phyloP scores from a whole-genome alignment of 108 stramenopile species.

The Parmales sp. region DNA sequence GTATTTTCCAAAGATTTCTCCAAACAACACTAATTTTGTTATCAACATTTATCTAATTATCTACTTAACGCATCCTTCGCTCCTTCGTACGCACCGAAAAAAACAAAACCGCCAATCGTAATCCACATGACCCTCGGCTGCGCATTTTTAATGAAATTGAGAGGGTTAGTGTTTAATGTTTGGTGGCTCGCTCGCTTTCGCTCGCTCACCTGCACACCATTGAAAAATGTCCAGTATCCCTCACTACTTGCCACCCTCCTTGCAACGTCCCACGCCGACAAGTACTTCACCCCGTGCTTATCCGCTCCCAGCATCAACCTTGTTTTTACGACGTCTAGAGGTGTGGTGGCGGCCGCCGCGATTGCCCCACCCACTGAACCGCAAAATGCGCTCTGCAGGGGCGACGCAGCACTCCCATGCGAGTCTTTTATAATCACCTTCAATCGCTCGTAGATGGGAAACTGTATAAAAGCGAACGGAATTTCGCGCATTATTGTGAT shows the following conservation, averaged over 20 bases:
- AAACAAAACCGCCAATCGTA: constrained; percentile 95
- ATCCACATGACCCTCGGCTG: constrained; percentile 95
- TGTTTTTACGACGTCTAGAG: constrained; percentile 83
- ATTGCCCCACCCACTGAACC: constrained; percentile 65
- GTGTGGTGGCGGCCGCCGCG: constrained; percentile 74
- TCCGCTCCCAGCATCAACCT: constrained; percentile 76
- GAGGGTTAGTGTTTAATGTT: neutral
- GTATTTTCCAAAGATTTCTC: too few relatives aligned
- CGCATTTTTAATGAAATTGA: constrained; percentile 60
- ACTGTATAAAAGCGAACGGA: constrained; percentile 80
- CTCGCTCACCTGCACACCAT: neutral
- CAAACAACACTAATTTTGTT: too few relatives aligned
- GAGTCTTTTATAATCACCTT: neutral
- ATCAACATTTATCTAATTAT: too few relatives aligned
- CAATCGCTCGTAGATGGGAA: constrained; percentile 50
- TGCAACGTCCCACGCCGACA: constrained; percentile 46
- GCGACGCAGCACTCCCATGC: constrained; percentile 40
- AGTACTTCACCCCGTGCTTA: constrained; percentile 48
- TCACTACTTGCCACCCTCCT: constrained; percentile 41
- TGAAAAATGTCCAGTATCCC: constrained; percentile 22
- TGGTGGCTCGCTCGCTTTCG: neutral
- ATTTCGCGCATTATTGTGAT: constrained; percentile 80
- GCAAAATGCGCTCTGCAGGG: constrained; percentile 65
- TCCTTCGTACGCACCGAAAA: constrained; percentile 92
- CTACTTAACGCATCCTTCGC: too few relatives aligned